Percentiles rank a stretch among this genome's conserved stretches.
Conservation (phyloP, 345 rosid species). For the Gossypium thurberi region DNA sequence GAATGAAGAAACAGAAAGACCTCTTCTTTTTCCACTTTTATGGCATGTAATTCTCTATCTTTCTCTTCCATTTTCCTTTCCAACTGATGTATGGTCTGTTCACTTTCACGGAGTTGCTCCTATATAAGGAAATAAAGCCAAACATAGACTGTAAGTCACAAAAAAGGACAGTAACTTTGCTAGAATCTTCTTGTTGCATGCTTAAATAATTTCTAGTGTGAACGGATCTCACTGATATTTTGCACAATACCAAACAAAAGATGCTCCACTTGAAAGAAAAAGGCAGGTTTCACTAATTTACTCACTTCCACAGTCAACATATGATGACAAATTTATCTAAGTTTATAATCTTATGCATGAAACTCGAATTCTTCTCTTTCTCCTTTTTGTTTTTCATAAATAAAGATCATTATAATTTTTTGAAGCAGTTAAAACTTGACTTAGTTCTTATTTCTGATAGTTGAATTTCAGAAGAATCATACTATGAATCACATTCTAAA, state of each 20-base stretch:
- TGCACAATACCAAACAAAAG: not conserved
- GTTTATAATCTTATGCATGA: not conserved
- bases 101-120: constrained; percentile 77
- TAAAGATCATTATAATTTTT: not conserved
- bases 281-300: not conserved
- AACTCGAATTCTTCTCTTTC: not conserved
- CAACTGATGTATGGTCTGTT: constrained; percentile 50
- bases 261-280: not conserved
- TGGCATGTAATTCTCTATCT: constrained; percentile 75
- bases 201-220: not conserved
- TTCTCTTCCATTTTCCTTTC: constrained; percentile 82
- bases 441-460: not conserved
- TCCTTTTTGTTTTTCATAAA: not conserved
- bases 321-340: not conserved
- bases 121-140: constrained; percentile 23
- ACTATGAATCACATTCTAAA: not conserved
- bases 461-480: not conserved
- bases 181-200: not conserved
- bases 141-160: not conserved
- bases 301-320: not conserved
- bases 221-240: not conserved
- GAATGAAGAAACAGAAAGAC: constrained; percentile 31
- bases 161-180: not conserved
- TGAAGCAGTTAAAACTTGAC: not conserved
- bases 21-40: constrained; percentile 80